Percentiles rank a stretch among this genome's conserved stretches.
Evolutionary conservation across 2,329 filamentous ascomycete species (phyloP).

Genomic region (Coniochaeta ligniaria): DNA sequence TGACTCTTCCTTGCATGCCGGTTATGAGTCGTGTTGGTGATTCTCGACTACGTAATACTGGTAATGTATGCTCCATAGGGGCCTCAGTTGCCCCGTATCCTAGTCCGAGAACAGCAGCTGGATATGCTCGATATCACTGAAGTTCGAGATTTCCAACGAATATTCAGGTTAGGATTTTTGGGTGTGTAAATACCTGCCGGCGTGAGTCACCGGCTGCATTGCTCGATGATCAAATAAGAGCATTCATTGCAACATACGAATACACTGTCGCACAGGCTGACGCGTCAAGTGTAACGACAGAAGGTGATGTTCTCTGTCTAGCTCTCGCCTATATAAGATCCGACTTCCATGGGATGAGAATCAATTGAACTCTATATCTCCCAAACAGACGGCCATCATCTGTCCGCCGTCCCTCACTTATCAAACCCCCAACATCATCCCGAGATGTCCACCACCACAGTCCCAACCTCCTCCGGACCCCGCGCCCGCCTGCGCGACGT

Average conservation of each 20-base stretch:
- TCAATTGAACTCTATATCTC: not conserved
- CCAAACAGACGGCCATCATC: too few relatives aligned
- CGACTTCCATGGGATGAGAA: not conserved
- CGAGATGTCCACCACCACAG: not conserved
- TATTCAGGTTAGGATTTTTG: not conserved
- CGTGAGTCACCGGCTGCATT: not conserved
- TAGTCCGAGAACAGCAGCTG: not conserved
- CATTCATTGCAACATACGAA: not conserved
- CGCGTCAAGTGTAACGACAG: too few relatives aligned
- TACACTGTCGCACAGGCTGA: too few relatives aligned
- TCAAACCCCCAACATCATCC: not conserved
- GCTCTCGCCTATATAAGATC: not conserved
- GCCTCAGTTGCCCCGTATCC: not conserved
- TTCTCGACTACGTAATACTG: too few relatives aligned
- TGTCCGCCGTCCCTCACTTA: not conserved
- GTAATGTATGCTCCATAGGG: not conserved
- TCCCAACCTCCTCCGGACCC: not conserved
- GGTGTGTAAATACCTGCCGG: not conserved
- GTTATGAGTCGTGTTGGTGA: too few relatives aligned
- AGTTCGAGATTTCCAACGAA: not conserved
- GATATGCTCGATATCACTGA: not conserved
- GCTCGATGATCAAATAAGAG: not conserved
- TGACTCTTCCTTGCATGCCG: not conserved
- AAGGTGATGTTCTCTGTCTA: not conserved
- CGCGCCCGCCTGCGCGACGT: conserved; percentile 31